Evolutionary conservation across 1,284 basidiomycete species (phyloP).

Genomic region (Thelephora terrestris): DNA sequence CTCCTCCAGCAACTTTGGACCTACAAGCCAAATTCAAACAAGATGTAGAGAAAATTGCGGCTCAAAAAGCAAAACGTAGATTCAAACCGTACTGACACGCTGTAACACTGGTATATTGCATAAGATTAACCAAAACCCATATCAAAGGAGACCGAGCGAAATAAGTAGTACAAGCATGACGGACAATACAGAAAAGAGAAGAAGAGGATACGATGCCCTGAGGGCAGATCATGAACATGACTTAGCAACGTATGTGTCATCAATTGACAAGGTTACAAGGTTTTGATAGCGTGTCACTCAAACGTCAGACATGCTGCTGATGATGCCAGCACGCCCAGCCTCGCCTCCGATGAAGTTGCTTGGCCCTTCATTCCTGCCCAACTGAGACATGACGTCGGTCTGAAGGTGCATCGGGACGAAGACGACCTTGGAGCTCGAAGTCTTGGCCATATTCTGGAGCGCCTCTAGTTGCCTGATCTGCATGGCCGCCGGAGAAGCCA

Average conservation of each 20-base stretch:
- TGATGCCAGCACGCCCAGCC: slow-evolving; percentile 39
- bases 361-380: too few species aligned
- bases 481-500: slow-evolving; percentile 91
- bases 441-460: slow-evolving; percentile 63
- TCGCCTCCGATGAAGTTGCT: slow-evolving; percentile 16
- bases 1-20: slow-evolving; percentile 53
- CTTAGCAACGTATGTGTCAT: too few species aligned
- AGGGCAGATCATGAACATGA: too few species aligned
- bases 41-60: slow-evolving; percentile 81
- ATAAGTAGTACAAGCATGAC: too few species aligned
- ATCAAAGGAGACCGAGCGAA: too few species aligned
- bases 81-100: slow-evolving; percentile 75
- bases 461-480: slow-evolving; percentile 95
- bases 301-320: slow-evolving; percentile 36
- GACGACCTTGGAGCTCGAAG: slow-evolving; percentile 76
- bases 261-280: too few species aligned
- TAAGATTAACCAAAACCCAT: not conserved
- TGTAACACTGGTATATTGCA: not conserved
- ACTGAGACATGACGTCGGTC: slow-evolving; percentile 41
- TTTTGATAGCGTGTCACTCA: too few species aligned
- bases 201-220: too few species aligned
- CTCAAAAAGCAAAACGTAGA: slow-evolving; percentile 64
- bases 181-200: too few species aligned
- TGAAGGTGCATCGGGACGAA: slow-evolving; percentile 92
- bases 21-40: slow-evolving; percentile 76